Conservation (phyloP, 176 grass and related monocot genomes). For the Tuctoria greenei region DNA sequence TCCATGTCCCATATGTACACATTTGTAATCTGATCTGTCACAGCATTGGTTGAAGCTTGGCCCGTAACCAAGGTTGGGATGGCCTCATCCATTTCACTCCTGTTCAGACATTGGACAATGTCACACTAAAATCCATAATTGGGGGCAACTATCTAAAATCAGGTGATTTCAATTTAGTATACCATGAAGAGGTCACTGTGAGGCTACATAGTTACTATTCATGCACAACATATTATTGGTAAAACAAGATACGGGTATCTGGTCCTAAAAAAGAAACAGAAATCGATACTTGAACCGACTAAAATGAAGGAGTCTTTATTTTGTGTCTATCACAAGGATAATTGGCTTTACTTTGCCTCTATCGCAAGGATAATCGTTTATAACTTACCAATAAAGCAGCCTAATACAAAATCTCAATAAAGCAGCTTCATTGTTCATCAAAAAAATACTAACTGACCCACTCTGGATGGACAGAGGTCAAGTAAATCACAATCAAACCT, state of each 20-base stretch:
- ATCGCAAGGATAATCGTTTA: neutral
- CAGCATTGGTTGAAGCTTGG: neutral
- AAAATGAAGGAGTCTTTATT: neutral
- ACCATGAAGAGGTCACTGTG: neutral
- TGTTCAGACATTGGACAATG: neutral
- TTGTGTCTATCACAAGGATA: neutral
- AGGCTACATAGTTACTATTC: neutral
- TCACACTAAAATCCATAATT: neutral
- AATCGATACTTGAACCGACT: neutral
- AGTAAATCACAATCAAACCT: neutral
- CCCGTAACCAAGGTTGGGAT: slow-evolving; percentile 1
- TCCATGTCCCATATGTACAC: slow-evolving; percentile 97
- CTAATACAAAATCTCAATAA: neutral
- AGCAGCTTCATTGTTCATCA: neutral
- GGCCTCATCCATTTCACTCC: slow-evolving; percentile 31
- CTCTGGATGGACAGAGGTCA: neutral
- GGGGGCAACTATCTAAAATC: neutral
- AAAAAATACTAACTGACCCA: neutral
- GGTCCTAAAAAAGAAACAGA: neutral
- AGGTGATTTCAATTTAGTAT: neutral
- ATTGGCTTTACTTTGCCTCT: neutral
- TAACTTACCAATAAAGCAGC: neutral
- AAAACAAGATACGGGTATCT: neutral
- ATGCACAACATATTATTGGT: neutral
- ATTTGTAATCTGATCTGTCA: slow-evolving; percentile 32